Evolutionary conservation across 2,329 filamentous ascomycete genomes (phyloP).

Genomic region (Juglanconis sp.): DNA sequence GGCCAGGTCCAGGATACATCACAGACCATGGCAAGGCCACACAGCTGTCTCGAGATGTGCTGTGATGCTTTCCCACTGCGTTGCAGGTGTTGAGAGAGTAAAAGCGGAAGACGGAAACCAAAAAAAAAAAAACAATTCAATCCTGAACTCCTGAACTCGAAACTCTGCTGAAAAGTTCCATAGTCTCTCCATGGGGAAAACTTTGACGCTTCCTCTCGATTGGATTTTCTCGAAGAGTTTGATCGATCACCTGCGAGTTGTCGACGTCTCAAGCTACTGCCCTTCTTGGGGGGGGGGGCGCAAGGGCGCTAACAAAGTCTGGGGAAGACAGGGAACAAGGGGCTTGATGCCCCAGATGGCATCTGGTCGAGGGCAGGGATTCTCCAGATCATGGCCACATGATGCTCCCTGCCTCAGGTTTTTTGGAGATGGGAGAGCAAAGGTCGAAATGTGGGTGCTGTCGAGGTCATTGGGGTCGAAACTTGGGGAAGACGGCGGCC

Average conservation of each 20-base stretch:
- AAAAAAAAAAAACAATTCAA: too few relatives aligned
- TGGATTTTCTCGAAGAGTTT: not conserved
- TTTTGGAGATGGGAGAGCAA: constrained; percentile 3
- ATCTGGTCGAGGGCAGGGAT: not conserved
- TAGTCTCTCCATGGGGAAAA: too few relatives aligned
- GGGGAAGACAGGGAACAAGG: constrained; percentile 19
- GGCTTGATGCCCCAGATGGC: not conserved
- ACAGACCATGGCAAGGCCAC: constrained; percentile 8
- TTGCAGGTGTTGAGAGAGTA: too few relatives aligned
- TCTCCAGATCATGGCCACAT: constrained; percentile 12
- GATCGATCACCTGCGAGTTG: not conserved
- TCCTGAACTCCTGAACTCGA: not conserved
- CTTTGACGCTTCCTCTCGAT: too few relatives aligned
- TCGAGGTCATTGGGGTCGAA: constrained; percentile 5
- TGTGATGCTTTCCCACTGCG: not conserved
- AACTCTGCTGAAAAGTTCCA: not conserved
- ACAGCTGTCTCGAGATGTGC: not conserved
- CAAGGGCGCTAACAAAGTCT: constrained; percentile 10
- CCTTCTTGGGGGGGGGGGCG: constrained; percentile 7
- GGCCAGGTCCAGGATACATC: not conserved
- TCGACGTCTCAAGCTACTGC: constrained; percentile 5
- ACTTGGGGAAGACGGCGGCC: not conserved
- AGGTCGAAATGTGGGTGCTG: not conserved
- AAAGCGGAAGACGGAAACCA: too few relatives aligned
- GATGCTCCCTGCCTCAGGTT: constrained; percentile 1